These are phyloP conservation scores for Ananas comosus DNA, from an alignment of 176 grass and related monocot genomes.

Conservation along the genomic window DNA sequence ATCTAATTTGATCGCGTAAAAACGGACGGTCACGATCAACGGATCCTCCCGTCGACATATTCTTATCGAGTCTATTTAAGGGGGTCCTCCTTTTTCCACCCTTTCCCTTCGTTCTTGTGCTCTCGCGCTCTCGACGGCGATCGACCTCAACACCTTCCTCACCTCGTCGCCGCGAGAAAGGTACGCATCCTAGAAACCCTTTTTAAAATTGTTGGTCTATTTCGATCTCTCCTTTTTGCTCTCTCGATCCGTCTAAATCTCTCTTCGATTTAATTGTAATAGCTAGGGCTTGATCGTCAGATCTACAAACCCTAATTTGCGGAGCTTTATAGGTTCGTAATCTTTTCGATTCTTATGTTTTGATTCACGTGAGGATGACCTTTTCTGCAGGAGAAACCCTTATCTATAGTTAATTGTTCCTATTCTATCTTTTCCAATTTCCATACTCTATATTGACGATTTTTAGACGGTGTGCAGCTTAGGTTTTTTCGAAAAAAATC, in stretches of 20 bases:
- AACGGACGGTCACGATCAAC: too few species aligned
- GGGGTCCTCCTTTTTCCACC: too few species aligned
- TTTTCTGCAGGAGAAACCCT: neutral
- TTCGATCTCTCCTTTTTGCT: neutral
- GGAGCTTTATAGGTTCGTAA: constrained; percentile 1
- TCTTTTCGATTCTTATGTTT: neutral
- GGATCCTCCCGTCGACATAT: too few species aligned
- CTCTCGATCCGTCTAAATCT: neutral
- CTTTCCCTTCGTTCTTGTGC: too few species aligned
- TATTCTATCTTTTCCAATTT: neutral
- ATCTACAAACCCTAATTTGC: neutral
- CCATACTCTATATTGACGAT: neutral
- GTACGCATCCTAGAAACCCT: neutral
- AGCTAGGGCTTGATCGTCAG: neutral
- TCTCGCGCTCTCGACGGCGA: neutral
- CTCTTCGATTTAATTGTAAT: neutral
- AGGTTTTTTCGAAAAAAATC: neutral
- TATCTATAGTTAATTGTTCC: neutral
- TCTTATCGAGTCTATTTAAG: too few species aligned
- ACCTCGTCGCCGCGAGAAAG: neutral
- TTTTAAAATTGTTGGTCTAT: neutral
- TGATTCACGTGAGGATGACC: neutral
- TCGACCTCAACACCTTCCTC: neutral
- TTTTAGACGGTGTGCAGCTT: neutral
- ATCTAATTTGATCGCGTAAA: too few species aligned